Percentiles rank a stretch among this genome's conserved stretches.
These are phyloP conservation scores for Leavenworthia alabamica DNA, from an alignment of 345 rosid genomes.

Conservation along the genomic window DNA sequence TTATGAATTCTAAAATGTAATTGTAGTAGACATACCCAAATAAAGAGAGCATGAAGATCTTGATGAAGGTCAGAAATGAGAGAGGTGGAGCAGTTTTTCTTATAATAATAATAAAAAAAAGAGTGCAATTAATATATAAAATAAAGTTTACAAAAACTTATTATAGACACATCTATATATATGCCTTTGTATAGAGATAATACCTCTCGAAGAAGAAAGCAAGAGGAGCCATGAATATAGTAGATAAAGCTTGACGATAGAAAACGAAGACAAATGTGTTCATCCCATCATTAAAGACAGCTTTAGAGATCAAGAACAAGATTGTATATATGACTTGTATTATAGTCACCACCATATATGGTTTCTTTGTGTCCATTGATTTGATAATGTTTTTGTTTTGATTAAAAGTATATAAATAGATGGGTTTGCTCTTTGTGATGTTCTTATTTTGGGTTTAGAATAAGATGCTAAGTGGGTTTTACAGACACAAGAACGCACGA, in stretches of 20 bases:
- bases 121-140: background rate
- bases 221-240: conserved; percentile 63
- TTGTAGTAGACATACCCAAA: conserved; percentile 43
- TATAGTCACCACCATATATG: conserved; percentile 45
- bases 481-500: conserved; percentile 5
- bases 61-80: conserved; percentile 59
- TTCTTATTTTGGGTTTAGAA: conserved; percentile 1
- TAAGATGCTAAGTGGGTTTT: conserved; percentile 6
- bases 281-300: conserved; percentile 80
- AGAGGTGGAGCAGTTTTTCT: conserved; percentile 76
- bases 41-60: conserved; percentile 68
- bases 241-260: conserved; percentile 76
- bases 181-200: too few species aligned
- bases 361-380: conserved; percentile 44
- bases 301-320: conserved; percentile 93
- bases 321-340: conserved; percentile 70
- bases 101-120: too few species aligned
- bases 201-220: conserved; percentile 73
- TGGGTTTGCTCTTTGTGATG: background rate
- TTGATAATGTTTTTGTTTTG: background rate
- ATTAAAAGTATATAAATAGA: background rate
- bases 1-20: too few species aligned
- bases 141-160: background rate
- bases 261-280: conserved; percentile 76
- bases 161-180: background rate